These are phyloP conservation scores for Drechslerella stenobrocha DNA, from an alignment of 2,329 filamentous ascomycete genomes.

Conservation along the genomic window DNA sequence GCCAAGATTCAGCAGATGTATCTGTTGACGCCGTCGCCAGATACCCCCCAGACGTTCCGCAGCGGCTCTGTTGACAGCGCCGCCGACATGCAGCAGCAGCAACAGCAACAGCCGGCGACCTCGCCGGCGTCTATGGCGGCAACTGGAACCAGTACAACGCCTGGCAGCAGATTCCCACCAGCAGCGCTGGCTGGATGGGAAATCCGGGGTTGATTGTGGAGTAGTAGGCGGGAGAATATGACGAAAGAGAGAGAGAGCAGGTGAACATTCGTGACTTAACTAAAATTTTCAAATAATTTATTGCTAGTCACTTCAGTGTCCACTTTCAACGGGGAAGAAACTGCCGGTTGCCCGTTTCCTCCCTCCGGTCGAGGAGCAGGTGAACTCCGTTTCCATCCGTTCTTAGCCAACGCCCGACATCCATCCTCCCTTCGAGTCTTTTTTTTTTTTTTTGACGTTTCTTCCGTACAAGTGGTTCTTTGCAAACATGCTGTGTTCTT, in stretches of 20 bases:
- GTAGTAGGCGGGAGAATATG: conserved; percentile 8
- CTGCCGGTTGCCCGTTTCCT: conserved; percentile 9
- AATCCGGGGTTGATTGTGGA: conserved; percentile 38
- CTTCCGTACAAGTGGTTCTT: neutral
- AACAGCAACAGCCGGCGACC: conserved; percentile 22
- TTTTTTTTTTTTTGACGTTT: conserved; percentile 13
- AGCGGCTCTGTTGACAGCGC: conserved; percentile 46
- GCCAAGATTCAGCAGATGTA: conserved; percentile 48
- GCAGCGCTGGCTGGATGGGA: conserved; percentile 28
- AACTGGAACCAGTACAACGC: conserved; percentile 47
- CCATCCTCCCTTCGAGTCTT: conserved; percentile 20
- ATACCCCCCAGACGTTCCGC: conserved; percentile 45
- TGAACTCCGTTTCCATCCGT: conserved; percentile 33
- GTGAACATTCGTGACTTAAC: conserved; percentile 49
- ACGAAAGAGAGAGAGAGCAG: conserved; percentile 11
- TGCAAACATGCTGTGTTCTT: conserved; percentile 29
- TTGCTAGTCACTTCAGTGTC: conserved; percentile 50
- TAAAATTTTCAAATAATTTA: conserved; percentile 45
- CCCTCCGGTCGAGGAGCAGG: conserved; percentile 47
- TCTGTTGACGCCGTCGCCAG: conserved; percentile 37
- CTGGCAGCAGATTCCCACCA: conserved; percentile 45
- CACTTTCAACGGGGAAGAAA: conserved; percentile 21
- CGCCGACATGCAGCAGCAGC: conserved; percentile 40
- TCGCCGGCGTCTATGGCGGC: conserved; percentile 32
- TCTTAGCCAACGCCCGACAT: conserved; percentile 34